A percentile compares a stretch with the other conserved stretches of the same genome.
phyloP scores from a whole-genome alignment of 805 yeast species.

The Wickerhamomyces bisporus region DNA sequence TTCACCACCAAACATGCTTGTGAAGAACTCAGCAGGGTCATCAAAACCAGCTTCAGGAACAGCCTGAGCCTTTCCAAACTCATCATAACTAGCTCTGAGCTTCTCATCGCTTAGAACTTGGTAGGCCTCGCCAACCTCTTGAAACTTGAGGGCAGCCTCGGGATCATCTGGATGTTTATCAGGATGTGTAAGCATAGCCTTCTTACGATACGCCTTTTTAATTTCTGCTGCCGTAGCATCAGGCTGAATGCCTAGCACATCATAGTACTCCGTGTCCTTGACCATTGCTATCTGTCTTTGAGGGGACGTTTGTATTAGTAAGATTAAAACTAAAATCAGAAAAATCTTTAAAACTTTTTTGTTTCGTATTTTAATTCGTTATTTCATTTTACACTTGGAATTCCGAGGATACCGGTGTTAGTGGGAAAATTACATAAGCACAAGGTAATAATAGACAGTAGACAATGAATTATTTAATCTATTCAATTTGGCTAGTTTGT shows the following conservation, averaged over 20 bases:
- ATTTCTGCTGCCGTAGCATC: slow-evolving; percentile 52
- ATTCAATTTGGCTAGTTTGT: too few species aligned
- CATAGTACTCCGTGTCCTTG: slow-evolving; percentile 19
- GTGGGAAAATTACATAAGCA: not conserved
- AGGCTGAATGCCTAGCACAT: not conserved
- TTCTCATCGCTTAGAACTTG: slow-evolving; percentile 74
- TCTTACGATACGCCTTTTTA: slow-evolving; percentile 88
- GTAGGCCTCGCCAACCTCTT: slow-evolving; percentile 64
- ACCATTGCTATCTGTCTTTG: too few species aligned
- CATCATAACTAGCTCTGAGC: slow-evolving; percentile 71
- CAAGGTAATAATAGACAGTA: not conserved
- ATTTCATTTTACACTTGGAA: too few species aligned
- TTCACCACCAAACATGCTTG: slow-evolving; percentile 80
- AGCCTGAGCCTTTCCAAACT: slow-evolving; percentile 75
- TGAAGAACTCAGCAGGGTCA: slow-evolving; percentile 84
- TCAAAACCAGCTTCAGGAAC: slow-evolving; percentile 68
- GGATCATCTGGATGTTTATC: slow-evolving; percentile 97
- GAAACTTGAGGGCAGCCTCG: slow-evolving; percentile 81
- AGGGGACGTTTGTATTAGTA: not conserved
- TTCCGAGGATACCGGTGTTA: not conserved
- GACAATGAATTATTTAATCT: not conserved
- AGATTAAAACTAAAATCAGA: not conserved
- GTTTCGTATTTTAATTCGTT: too few species aligned
- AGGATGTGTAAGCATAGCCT: slow-evolving; percentile 88
- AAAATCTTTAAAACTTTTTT: too few species aligned